Conservation (phyloP, 2,329 filamentous ascomycete species). For the Davidsoniella virescens region DNA sequence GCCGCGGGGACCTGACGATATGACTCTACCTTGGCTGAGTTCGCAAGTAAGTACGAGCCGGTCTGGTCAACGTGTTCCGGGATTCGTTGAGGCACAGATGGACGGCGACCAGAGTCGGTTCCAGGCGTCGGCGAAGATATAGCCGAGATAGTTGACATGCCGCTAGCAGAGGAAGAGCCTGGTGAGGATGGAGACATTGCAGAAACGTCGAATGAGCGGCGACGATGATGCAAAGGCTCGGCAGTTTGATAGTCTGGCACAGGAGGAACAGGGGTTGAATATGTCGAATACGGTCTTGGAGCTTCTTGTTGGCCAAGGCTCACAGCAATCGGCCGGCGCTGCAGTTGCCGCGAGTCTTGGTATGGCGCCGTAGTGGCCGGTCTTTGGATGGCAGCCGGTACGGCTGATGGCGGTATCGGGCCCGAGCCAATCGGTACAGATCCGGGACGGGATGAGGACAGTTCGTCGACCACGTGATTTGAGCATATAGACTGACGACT, state of each 20-base stretch:
- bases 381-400: not conserved
- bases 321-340: too few relatives aligned
- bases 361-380: not conserved
- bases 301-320: too few relatives aligned
- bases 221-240: not conserved
- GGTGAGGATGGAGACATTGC: not conserved
- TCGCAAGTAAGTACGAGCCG: not conserved
- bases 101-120: not conserved
- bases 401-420: too few relatives aligned
- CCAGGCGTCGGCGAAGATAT: not conserved
- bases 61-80: not conserved
- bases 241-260: too few relatives aligned
- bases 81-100: not conserved
- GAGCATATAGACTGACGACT: too few relatives aligned
- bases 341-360: too few relatives aligned
- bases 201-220: constrained; percentile 1
- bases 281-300: too few relatives aligned
- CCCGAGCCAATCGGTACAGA: not conserved
- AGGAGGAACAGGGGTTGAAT: too few relatives aligned
- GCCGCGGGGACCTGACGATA: too few relatives aligned
- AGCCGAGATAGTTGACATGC: not conserved
- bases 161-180: not conserved
- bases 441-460: not conserved
- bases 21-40: too few relatives aligned
- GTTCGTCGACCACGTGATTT: not conserved